Evolutionary conservation across 441 rosid genomes (phyloP), one percentile per base, ranked within the genome.

Genomic region (Brassica balearica): DNA sequence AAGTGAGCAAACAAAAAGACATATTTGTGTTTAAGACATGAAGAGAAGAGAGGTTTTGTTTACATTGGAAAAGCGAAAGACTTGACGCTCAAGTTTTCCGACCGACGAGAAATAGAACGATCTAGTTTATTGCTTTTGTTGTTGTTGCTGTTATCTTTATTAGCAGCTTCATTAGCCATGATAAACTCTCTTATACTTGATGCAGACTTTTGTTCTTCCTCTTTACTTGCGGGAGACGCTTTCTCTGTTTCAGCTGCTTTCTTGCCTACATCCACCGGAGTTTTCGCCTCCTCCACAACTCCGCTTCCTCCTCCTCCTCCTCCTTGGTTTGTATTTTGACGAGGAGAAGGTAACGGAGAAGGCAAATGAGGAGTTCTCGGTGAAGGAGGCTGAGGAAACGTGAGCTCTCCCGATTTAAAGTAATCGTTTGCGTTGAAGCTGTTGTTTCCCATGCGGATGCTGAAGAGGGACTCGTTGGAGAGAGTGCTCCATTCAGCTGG

Each of bases 11-110:
- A n/a, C n/a, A n/a, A 62, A 43, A 27, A 7, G 36, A 36, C 23
- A 56, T 38, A 23, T 55, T 38, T 66, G 1, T 22, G 3, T 56
- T 46, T 14, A 10, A 46, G 38, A 20, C 15, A 19, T 61, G 32
- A 14, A 70, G 22, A 34, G 1, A n/a, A 43, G 10, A n/a, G 15
- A 38, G 3, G 51, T 11, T 1, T 11, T 11, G 51, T 11, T 89
- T 88, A 91, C 98, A 86, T 77, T 67, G 94, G 95, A 77, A 93
- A 91, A 58, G 93, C 95, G 15, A 93, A 93, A 8, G 97, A 90
- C 81, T 77, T 88, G 77, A 83, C 74, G 60, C 93, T 87, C 6
- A 84, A 76, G 25, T 82, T 81, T 64, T 81, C 87, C 0, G 95
- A 88, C 17, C 76, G 82, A 64, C 76, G 88, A 75, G 85, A 79